Conservation (phyloP, 345 rosid species). For the Bruguiera parviflora region DNA sequence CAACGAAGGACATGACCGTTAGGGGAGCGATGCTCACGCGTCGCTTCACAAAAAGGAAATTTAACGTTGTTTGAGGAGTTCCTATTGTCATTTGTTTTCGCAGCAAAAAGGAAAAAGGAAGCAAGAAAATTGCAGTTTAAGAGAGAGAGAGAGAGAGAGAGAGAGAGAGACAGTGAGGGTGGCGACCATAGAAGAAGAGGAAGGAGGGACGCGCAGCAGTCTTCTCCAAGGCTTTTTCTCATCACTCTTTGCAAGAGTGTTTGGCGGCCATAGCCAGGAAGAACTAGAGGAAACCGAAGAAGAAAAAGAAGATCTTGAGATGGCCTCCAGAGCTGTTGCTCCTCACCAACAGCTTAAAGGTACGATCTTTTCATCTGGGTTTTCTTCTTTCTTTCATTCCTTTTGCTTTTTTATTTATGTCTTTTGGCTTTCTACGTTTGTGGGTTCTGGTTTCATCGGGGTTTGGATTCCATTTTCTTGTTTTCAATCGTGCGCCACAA, state of each 20-base stretch:
- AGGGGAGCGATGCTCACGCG: slow-evolving; percentile 13
- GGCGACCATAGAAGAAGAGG: slow-evolving; percentile 41
- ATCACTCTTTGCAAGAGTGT: slow-evolving; percentile 48
- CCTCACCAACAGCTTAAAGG: slow-evolving; percentile 37
- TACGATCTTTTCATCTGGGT: slow-evolving; percentile 3
- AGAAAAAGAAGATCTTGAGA: slow-evolving; percentile 20
- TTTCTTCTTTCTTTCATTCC: neutral
- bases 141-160: slow-evolving; percentile 1
- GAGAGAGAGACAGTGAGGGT: slow-evolving; percentile 29
- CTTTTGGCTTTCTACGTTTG: neutral
- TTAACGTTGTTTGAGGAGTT: neutral
- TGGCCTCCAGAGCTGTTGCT: slow-evolving; percentile 47
- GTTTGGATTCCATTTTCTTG: neutral
- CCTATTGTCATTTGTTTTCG: neutral
- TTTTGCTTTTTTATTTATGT: neutral
- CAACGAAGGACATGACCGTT: slow-evolving; percentile 38
- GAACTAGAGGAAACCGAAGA: slow-evolving; percentile 23
- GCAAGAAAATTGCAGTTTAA: slow-evolving; percentile 5
- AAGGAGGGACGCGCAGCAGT: slow-evolving; percentile 44
- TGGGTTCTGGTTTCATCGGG: neutral
- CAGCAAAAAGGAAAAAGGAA: neutral
- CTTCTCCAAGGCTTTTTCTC: slow-evolving; percentile 69
- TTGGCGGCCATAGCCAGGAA: slow-evolving; percentile 35
- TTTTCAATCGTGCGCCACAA: too few species aligned
- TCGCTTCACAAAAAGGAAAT: slow-evolving; percentile 12